Conservation (phyloP, 805 yeast genomes). For the Suhomyces tanzawaensis region DNA sequence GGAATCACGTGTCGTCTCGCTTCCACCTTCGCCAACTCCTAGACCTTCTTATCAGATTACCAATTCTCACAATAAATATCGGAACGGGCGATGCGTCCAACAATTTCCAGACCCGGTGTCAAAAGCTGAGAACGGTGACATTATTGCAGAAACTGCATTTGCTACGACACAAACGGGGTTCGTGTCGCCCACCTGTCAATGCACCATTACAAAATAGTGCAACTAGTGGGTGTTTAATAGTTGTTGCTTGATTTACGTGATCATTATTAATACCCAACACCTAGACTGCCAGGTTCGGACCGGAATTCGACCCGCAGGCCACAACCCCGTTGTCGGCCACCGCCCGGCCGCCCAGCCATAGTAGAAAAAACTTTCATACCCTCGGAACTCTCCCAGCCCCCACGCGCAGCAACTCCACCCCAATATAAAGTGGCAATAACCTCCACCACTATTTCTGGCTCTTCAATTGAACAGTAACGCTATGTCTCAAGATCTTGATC, state of each 20-base stretch:
- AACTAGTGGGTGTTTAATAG: no score
- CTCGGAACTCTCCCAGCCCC: constrained; percentile 3
- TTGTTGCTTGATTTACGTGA: neutral
- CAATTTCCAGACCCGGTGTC: no score
- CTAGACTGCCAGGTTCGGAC: neutral
- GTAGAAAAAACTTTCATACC: constrained; percentile 1
- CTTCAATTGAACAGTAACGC: constrained; percentile 1
- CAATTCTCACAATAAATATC: no score
- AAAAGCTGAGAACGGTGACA: no score
- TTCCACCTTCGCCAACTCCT: no score
- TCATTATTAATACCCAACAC: neutral
- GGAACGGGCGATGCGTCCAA: no score
- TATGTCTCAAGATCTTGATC: constrained; percentile 50
- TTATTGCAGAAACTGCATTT: no score
- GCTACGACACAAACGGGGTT: no score
- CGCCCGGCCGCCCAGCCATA: neutral
- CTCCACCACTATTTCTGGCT: neutral
- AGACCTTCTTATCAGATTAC: no score
- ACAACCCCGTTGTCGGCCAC: neutral
- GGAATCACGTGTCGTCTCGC: no score
- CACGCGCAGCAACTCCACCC: neutral
- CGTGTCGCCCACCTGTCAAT: no score
- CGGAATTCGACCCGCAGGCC: constrained; percentile 3
- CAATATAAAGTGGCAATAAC: neutral
- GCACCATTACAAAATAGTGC: no score